These are phyloP conservation scores for Sinapis alba DNA, from an alignment of 441 rosid genomes.

Conservation along the genomic window DNA sequence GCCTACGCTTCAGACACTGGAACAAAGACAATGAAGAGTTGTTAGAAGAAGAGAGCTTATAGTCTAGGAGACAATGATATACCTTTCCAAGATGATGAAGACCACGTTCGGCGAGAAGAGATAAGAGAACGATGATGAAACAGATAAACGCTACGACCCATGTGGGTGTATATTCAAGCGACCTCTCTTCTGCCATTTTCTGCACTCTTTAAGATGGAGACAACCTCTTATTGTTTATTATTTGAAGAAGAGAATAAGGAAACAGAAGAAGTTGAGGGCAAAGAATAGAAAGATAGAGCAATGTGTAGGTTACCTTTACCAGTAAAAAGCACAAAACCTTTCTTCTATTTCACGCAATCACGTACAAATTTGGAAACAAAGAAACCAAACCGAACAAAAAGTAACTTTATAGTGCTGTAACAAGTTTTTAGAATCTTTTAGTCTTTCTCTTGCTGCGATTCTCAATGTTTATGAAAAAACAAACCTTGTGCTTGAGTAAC, in stretches of 20 bases:
- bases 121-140: conserved; percentile 60
- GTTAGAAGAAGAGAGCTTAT: not conserved
- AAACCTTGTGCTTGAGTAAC: too few species aligned
- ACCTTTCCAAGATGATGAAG: conserved; percentile 81
- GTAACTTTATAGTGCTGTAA: too few species aligned
- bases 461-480: too few species aligned
- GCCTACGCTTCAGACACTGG: conserved; percentile 51
- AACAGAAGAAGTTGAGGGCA: conserved; percentile 34
- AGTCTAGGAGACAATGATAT: not conserved
- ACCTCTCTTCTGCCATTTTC: conserved; percentile 45
- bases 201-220: conserved; percentile 21
- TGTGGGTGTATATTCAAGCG: conserved; percentile 70
- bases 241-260: conserved; percentile 37
- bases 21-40: conserved; percentile 23
- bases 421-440: too few species aligned
- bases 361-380: not conserved
- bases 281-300: conserved; percentile 43
- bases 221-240: conserved; percentile 19
- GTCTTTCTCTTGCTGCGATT: too few species aligned
- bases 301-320: conserved; percentile 14
- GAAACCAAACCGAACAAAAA: not conserved
- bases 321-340: conserved; percentile 22
- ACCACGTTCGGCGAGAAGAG: conserved; percentile 66
- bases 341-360: conserved; percentile 26
- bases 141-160: conserved; percentile 84